A percentile compares a stretch with the other conserved stretches of the same genome.
phyloP scores from a whole-genome alignment of 2,329 filamentous ascomycete species.

The Berkeleyomyces basicola region DNA sequence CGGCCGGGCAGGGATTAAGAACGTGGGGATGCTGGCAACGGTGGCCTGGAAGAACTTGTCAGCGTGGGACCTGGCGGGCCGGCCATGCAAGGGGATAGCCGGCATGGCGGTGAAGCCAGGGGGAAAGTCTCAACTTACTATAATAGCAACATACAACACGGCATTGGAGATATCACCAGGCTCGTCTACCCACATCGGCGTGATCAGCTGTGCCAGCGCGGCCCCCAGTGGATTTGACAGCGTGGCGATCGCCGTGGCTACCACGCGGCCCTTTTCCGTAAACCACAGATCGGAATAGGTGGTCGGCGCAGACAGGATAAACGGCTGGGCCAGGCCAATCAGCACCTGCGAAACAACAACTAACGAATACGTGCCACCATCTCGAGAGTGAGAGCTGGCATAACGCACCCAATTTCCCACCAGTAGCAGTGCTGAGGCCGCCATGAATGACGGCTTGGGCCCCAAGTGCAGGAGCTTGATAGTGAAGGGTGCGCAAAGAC shows the following conservation, averaged over 20 bases:
- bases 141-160: constrained; percentile 71
- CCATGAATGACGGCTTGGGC: constrained; percentile 61
- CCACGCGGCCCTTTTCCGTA: constrained; percentile 55
- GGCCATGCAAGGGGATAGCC: background rate
- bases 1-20: constrained; percentile 63
- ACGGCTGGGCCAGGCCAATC: constrained; percentile 78
- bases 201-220: constrained; percentile 73
- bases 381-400: constrained; percentile 40
- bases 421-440: constrained; percentile 55
- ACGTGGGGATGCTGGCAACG: constrained; percentile 52
- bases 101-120: background rate
- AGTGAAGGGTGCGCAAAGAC: constrained; percentile 50
- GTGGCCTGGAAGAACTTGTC: constrained; percentile 30
- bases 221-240: constrained; percentile 83
- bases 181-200: constrained; percentile 55
- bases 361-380: constrained; percentile 50
- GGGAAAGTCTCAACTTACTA: constrained; percentile 36
- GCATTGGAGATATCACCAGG: constrained; percentile 55
- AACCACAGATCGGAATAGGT: constrained; percentile 94
- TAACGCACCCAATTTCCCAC: constrained; percentile 86
- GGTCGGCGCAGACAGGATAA: constrained; percentile 77
- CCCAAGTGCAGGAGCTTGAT: constrained; percentile 69
- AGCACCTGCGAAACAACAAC: constrained; percentile 87
- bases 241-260: constrained; percentile 70
- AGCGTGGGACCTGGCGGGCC: background rate